Conservation (phyloP, 441 rosid genomes). For the Mallotus japonicus region DNA sequence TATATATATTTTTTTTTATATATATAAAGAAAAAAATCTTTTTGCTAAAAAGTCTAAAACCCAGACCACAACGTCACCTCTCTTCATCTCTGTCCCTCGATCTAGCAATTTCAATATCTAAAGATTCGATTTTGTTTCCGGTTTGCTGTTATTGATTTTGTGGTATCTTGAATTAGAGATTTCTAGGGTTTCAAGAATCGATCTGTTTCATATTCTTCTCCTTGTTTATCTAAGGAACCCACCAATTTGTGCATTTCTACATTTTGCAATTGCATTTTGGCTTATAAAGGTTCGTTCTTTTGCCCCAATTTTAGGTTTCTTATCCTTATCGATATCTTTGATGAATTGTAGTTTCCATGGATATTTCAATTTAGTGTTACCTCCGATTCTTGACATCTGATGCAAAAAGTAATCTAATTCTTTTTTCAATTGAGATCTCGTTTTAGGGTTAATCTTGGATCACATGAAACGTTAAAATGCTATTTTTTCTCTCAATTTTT, state of each 20-base stretch:
- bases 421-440: neutral
- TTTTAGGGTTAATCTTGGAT: slow-evolving; percentile 9
- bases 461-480: too few species aligned
- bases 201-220: neutral
- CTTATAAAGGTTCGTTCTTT: slow-evolving; percentile 35
- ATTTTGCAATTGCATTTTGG: slow-evolving; percentile 7
- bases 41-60: neutral
- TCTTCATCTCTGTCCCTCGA: neutral
- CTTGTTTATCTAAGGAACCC: neutral
- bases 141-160: neutral
- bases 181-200: slow-evolving; percentile 3
- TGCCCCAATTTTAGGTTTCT: slow-evolving; percentile 15
- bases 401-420: neutral
- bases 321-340: neutral
- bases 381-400: neutral
- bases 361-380: slow-evolving; percentile 18
- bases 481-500: neutral
- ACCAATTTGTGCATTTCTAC: neutral
- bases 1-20: too few species aligned
- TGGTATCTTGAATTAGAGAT: neutral
- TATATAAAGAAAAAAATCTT: neutral
- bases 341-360: neutral
- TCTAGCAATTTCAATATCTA: neutral
- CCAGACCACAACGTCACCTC: neutral
- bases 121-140: neutral